Base-by-base conservation (phyloP, 148 eudicot species). In the Persicaria tinctoria region DNA sequence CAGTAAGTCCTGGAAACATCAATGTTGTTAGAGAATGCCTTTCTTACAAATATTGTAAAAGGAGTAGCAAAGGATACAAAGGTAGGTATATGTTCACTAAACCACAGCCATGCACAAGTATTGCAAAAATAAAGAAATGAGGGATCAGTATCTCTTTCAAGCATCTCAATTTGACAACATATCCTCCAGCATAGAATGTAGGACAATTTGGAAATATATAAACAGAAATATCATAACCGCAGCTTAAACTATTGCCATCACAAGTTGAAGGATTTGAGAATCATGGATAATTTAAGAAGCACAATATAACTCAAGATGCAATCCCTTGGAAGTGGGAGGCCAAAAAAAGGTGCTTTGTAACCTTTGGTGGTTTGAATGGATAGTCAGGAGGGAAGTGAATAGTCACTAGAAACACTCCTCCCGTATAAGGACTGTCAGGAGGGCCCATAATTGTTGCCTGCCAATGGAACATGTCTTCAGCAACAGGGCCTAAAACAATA, bases 351-450 rank as follows among this genome's bases (percentile, higher is more conserved):
- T 63, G 68, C 68, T 8, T 32, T 63, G 68, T 69, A 44, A 88
- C 91, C 91, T 88, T 88, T 50, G 91, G 91, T 73, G 91, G 91
- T 82, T 88, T 86, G 50, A 88, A 88, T 57, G 91, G 91, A 81
- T 88, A 88, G 79, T 85, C 88, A 10, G 87, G 87, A 70, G 90
- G 90, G 59, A 87, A 85, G 84, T 87, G 87, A 46, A 87, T 85
- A 14, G 82, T 85, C 56, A 87, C 85, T 53, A 88, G 83, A 74
- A 88, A 86, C 11, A 88, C 91, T 69, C 91, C 91, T 76, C 91
- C 91, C 47, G 91, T 77, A 81, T 84, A 88, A n/a, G 91, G 91
- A 70, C 91, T 88, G 72, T 86, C 87, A 48, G 87, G 66, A 72
- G 91, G 91, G 73, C 91, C 91, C 86, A 88, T 84, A 72, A 87